These are phyloP conservation scores for Purpureocillium takamizusanense DNA, from an alignment of 2,329 filamentous ascomycete genomes.

Conservation along the genomic window DNA sequence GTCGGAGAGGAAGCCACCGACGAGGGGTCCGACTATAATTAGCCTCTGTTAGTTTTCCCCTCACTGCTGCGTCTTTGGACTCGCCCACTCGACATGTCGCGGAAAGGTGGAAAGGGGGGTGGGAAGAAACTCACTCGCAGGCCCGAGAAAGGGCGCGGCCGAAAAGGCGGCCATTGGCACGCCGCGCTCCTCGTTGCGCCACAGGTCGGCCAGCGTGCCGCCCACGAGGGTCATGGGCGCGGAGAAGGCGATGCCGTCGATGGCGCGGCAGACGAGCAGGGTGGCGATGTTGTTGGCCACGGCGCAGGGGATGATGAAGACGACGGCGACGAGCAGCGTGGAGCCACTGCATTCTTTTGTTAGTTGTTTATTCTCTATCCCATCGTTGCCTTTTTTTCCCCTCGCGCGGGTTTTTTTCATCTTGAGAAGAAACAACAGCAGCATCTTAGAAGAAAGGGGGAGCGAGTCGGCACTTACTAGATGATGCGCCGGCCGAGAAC, in stretches of 20 bases:
- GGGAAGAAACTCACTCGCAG: slow-evolving; percentile 51
- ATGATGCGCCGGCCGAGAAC: slow-evolving; percentile 63
- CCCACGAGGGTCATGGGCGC: slow-evolving; percentile 82
- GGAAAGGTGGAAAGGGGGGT: no score
- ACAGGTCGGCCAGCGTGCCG: slow-evolving; percentile 75
- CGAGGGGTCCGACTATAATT: slow-evolving; percentile 53
- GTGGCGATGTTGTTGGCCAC: slow-evolving; percentile 68
- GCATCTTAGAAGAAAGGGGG: no score
- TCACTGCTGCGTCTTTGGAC: no score
- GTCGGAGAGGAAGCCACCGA: slow-evolving; percentile 68
- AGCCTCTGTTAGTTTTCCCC: not conserved
- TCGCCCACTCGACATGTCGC: no score
- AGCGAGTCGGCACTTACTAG: slow-evolving; percentile 37
- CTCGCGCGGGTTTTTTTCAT: no score
- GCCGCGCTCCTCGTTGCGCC: slow-evolving; percentile 73
- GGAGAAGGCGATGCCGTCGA: slow-evolving; percentile 77
- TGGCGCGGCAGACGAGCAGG: slow-evolving; percentile 64
- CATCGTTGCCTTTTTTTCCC: not conserved
- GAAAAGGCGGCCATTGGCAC: slow-evolving; percentile 83
- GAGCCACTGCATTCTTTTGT: slow-evolving; percentile 27
- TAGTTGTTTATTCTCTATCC: slow-evolving; percentile 6
- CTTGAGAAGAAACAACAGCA: no score
- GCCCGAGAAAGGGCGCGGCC: slow-evolving; percentile 74
- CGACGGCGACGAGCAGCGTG: slow-evolving; percentile 59
- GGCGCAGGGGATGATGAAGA: slow-evolving; percentile 76